Evolutionary conservation across 1,284 basidiomycete genomes (phyloP), one percentile per base, ranked within the genome.

Genomic region (Binderoboletus segoi): DNA sequence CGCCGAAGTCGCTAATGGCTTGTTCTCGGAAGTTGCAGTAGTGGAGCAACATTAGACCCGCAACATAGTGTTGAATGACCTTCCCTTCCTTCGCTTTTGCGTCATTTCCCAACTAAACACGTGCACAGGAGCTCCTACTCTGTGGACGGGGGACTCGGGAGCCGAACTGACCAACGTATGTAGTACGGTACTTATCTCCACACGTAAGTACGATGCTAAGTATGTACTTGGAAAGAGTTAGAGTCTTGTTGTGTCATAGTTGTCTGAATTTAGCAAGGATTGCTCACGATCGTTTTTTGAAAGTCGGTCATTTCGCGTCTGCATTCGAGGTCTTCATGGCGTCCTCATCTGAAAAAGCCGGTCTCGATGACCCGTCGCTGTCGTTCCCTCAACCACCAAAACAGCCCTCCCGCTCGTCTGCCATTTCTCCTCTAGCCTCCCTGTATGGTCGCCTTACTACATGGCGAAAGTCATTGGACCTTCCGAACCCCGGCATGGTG

Each of bases 401-500:
- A 58, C 38, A 53, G 30, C 20, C 62, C 0, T 57, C 65, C 33
- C 73, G 71, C 60, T 65, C 73, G 63, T 62, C 75, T 49, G 65
- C 74, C n/a, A 65, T 79, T 44, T 77, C 78, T 20, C 86, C 90
- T 15, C 75, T 93, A 59, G 79, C 80, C 56, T 84, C 81, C 73
- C 79, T 83, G 30, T 90, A 88, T 71, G 79, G 82, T 66, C 84
- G 88, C 59, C 88, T 94, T 74, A 80, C 88, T 61, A 76, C 83
- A 75, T 95, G 92, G 92, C 85, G 92, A 66, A 80, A 82, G 67
- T 82, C 85, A 62, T 81, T 95, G 63, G 91, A 88, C 48, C 79
- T 97, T 54, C 84, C 91, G 52, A 91, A 93, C 75, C 95, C 95
- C 24, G 95, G 95, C 58, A 89, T 91, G 28, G 87, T 90, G 32